Evolutionary conservation across 2,329 filamentous ascomycete species (phyloP).

Genomic region (Clonostachys byssicola): DNA sequence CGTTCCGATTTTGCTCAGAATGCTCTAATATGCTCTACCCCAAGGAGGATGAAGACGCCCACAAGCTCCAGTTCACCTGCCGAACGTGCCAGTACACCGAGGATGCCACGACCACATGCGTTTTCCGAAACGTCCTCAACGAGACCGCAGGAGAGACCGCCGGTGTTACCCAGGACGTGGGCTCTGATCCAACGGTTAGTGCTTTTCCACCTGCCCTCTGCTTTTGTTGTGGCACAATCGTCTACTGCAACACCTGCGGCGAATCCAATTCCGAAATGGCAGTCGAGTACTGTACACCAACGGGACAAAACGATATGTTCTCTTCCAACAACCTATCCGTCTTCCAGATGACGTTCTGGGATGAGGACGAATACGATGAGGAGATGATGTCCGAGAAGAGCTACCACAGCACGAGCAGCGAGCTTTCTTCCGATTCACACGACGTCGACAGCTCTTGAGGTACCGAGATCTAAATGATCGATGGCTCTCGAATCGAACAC

Average conservation of each 20-base stretch:
- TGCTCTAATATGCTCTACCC: slow-evolving; percentile 99
- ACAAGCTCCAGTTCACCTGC: slow-evolving; percentile 90
- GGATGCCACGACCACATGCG: slow-evolving; percentile 80
- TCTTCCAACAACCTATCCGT: too few relatives aligned
- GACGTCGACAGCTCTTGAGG: background rate
- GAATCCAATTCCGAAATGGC: slow-evolving; percentile 5
- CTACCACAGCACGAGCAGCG: slow-evolving; percentile 1
- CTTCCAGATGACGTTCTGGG: too few relatives aligned
- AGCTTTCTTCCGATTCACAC: background rate
- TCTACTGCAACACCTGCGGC: slow-evolving; percentile 36
- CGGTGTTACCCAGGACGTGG: slow-evolving; percentile 95
- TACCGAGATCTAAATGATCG: too few relatives aligned
- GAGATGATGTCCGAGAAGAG: slow-evolving; percentile 21
- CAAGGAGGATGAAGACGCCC: slow-evolving; percentile 82
- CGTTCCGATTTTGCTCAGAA: slow-evolving; percentile 97
- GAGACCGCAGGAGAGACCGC: slow-evolving; percentile 91
- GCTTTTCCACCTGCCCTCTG: slow-evolving; percentile 34
- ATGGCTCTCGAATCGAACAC: too few relatives aligned
- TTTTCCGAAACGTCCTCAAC: slow-evolving; percentile 92
- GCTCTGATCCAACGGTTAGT: slow-evolving; percentile 98
- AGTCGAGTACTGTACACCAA: background rate
- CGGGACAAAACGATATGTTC: too few relatives aligned
- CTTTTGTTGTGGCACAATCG: slow-evolving; percentile 38
- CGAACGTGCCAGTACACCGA: slow-evolving; percentile 92
- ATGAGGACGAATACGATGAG: slow-evolving; percentile 29